Percentiles rank a stretch among this genome's conserved stretches.
Evolutionary conservation across 1,139 yeast species (phyloP).

Genomic region (Yamadazyma aaseri): DNA sequence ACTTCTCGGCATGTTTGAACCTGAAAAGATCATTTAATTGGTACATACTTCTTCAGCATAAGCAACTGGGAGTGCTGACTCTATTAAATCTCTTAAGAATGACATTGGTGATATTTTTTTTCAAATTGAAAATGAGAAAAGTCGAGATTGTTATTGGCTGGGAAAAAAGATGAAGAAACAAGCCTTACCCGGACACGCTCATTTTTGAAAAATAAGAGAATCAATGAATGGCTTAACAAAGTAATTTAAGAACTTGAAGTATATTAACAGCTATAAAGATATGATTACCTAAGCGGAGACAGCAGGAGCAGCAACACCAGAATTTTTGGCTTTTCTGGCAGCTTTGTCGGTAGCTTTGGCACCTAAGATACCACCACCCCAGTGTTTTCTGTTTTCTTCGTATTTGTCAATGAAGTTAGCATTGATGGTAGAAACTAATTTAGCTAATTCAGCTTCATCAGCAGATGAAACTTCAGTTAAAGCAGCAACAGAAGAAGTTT

Average conservation of each 20-base stretch:
- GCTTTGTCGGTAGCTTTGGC: conserved; percentile 81
- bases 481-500: conserved; percentile 96
- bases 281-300: conserved; percentile 4
- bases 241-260: no score
- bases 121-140: conserved; percentile 23
- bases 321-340: conserved; percentile 42
- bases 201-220: background rate
- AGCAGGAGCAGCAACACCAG: conserved; percentile 27
- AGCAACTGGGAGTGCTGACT: conserved; percentile 80
- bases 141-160: conserved; percentile 27
- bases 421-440: conserved; percentile 87
- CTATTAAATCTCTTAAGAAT: conserved; percentile 76
- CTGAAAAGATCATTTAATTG: no score
- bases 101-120: conserved; percentile 32
- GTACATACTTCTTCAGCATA: conserved; percentile 75
- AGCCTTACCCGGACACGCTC: conserved; percentile 16
- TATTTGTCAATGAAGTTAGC: conserved; percentile 89
- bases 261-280: background rate
- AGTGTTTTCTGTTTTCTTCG: conserved; percentile 95
- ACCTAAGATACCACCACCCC: conserved; percentile 99
- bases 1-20: no score
- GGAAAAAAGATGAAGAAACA: background rate
- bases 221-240: background rate
- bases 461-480: conserved; percentile 90
- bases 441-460: conserved; percentile 92